Percentiles rank a stretch among this genome's conserved stretches.
Conservation (phyloP, 179 eudicot genomes). For the Sideroxylon spinosum region DNA sequence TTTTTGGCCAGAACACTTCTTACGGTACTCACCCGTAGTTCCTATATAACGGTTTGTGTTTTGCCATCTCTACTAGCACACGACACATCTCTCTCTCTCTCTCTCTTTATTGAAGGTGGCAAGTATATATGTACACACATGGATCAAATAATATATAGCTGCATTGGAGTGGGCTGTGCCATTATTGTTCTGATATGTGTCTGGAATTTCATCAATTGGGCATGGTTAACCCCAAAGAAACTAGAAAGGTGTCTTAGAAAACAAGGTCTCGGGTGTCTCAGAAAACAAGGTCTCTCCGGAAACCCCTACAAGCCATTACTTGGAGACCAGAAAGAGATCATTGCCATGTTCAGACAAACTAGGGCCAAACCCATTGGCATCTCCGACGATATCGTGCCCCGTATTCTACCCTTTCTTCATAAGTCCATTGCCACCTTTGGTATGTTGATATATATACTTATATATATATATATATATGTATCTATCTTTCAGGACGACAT, state of each 20-base stretch:
- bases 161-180: neutral
- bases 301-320: neutral
- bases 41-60: too few species aligned
- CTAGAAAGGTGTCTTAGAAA: constrained; percentile 1
- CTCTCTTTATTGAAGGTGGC: too few species aligned
- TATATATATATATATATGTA: too few species aligned
- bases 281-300: constrained; percentile 10
- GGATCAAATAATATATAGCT: neutral
- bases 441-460: too few species aligned
- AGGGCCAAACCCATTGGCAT: constrained; percentile 29
- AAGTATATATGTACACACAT: too few species aligned
- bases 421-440: too few species aligned
- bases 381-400: constrained; percentile 28
- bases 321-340: constrained; percentile 6
- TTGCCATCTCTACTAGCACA: too few species aligned
- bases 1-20: too few species aligned
- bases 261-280: constrained; percentile 6
- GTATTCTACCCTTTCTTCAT: constrained; percentile 17
- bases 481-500: too few species aligned
- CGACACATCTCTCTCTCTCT: too few species aligned
- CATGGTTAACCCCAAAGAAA: constrained; percentile 5
- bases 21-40: too few species aligned
- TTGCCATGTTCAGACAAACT: neutral
- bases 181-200: neutral
- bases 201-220: constrained; percentile 3